These are phyloP conservation scores for Selaginella moellendorffii DNA, from an alignment of 75 land plant species.

Conservation along the genomic window DNA sequence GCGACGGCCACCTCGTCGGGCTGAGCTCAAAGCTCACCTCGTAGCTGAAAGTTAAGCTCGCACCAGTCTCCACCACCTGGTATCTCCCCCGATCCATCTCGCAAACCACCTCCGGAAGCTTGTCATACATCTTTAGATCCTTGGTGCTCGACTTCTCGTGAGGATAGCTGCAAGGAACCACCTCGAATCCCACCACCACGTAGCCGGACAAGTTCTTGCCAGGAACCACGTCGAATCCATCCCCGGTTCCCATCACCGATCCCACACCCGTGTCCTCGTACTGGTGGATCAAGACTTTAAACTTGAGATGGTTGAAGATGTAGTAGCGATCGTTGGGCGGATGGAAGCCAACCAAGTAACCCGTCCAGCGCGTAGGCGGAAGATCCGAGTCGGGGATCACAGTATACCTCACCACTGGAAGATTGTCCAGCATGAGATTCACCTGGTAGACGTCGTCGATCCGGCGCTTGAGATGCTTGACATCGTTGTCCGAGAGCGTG, in stretches of 20 bases:
- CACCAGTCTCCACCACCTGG: conserved; percentile 33
- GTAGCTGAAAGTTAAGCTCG: conserved; percentile 44
- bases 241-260: conserved; percentile 39
- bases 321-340: conserved; percentile 25
- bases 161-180: conserved; percentile 42
- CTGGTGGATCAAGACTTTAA: conserved; percentile 45
- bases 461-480: conserved; percentile 45
- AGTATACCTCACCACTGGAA: conserved; percentile 52
- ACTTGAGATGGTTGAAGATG: conserved; percentile 48
- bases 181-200: conserved; percentile 74
- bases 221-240: conserved; percentile 34
- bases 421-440: conserved; percentile 69
- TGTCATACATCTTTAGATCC: conserved; percentile 33
- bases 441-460: conserved; percentile 66
- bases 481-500: conserved; percentile 24
- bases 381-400: conserved; percentile 22
- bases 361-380: conserved; percentile 44
- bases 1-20: conserved; percentile 70
- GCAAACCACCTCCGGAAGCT: conserved; percentile 12
- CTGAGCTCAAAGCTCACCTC: conserved; percentile 55
- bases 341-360: conserved; percentile 54
- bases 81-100: conserved; percentile 14
- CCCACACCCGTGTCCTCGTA: conserved; percentile 38
- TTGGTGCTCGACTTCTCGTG: conserved; percentile 28
- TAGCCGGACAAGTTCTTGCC: conserved; percentile 29